Percentiles rank a stretch among this genome's conserved stretches.
Conservation (phyloP, 768 basidiomycete genomes). For the Pisolithus tinctorius region DNA sequence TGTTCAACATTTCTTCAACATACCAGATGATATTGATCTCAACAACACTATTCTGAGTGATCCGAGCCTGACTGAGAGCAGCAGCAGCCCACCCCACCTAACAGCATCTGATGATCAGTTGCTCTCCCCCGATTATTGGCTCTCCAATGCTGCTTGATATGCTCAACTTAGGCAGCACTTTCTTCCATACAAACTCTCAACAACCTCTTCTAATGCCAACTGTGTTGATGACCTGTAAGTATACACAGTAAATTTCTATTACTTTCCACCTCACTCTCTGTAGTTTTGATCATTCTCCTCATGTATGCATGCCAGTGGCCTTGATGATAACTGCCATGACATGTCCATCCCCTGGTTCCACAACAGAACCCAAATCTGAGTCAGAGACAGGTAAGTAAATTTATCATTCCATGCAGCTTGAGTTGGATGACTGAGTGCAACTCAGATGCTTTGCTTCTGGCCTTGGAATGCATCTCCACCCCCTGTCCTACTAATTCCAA, state of each 20-base stretch:
- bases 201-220: not conserved
- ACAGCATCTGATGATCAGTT: not conserved
- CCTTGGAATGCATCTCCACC: not conserved
- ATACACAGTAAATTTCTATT: not conserved
- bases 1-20: not conserved
- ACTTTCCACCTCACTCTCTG: not conserved
- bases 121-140: not conserved
- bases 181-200: not conserved
- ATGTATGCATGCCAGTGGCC: not conserved
- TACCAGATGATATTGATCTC: too few relatives aligned
- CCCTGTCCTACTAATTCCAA: not conserved
- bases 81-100: not conserved
- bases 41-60: not conserved
- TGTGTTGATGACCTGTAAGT: not conserved
- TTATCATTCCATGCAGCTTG: not conserved
- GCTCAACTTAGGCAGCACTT: not conserved
- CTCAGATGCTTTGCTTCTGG: not conserved
- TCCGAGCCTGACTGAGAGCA: not conserved
- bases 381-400: not conserved
- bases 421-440: not conserved
- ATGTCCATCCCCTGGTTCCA: not conserved
- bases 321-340: not conserved
- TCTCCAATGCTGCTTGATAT: not conserved
- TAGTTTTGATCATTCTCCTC: not conserved
- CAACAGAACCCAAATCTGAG: not conserved